Conservation (phyloP, 140 eudicot species). For the Flaveria floridana region DNA sequence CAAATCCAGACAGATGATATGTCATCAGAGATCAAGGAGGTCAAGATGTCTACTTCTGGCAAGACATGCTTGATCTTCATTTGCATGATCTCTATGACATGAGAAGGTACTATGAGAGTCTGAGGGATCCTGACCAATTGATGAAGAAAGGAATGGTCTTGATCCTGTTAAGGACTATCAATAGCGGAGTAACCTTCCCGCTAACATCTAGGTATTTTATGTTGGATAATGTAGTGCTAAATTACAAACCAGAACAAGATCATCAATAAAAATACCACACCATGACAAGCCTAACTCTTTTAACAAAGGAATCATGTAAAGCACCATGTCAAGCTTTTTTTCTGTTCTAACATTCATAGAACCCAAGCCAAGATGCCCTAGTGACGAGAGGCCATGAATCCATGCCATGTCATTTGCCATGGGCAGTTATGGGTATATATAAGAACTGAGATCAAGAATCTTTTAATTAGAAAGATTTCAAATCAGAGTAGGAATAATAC, state of each 20-base stretch:
- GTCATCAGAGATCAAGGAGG: too few relatives aligned
- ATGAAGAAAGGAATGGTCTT: too few relatives aligned
- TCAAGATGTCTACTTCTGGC: too few relatives aligned
- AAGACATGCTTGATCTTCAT: too few relatives aligned
- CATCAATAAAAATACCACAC: neutral
- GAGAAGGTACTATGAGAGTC: too few relatives aligned
- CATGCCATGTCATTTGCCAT: neutral
- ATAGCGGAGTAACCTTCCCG: too few relatives aligned
- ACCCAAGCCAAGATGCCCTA: conserved; percentile 16
- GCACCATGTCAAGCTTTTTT: conserved; percentile 7
- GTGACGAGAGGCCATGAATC: conserved; percentile 1
- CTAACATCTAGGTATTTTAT: neutral
- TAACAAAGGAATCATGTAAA: conserved; percentile 18
- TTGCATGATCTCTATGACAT: too few relatives aligned
- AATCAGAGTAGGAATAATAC: conserved; percentile 7
- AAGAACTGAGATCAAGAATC: neutral
- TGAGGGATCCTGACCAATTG: too few relatives aligned
- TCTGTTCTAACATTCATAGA: neutral
- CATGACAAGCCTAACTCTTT: neutral
- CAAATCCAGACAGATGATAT: too few relatives aligned
- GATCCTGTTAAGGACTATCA: too few relatives aligned
- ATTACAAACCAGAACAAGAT: neutral
- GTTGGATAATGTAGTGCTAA: neutral
- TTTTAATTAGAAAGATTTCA: conserved; percentile 6
- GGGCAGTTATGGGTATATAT: neutral